Conservation (phyloP, 768 basidiomycete species). For the Cystobasidium tubakii region DNA sequence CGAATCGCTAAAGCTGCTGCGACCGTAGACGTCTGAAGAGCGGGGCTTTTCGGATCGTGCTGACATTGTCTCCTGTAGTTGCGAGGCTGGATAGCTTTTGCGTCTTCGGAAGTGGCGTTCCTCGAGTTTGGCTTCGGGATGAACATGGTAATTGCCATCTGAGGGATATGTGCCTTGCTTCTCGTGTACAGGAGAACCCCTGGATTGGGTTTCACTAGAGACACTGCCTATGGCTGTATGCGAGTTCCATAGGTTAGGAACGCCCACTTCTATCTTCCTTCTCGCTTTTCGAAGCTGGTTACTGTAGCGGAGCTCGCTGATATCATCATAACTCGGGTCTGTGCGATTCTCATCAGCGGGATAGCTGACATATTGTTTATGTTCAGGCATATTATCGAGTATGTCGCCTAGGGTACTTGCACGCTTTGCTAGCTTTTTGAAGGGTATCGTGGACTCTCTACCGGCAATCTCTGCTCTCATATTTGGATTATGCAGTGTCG, state of each 20-base stretch:
- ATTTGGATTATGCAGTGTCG: neutral
- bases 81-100: constrained; percentile 1
- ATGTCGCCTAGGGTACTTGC: constrained; percentile 6
- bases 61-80: neutral
- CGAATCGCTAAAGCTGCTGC: constrained; percentile 16
- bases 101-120: neutral
- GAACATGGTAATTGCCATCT: neutral
- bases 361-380: neutral
- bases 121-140: neutral
- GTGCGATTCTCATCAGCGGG: neutral
- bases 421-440: constrained; percentile 2
- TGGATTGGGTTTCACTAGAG: neutral
- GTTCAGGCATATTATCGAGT: constrained; percentile 1
- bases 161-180: neutral
- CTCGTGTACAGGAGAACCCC: neutral
- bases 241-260: neutral
- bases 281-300: constrained; percentile 6
- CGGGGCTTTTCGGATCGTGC: neutral
- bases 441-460: neutral
- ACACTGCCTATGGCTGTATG: neutral
- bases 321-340: neutral
- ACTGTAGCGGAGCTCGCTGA: neutral
- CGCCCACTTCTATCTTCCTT: neutral
- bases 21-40: neutral
- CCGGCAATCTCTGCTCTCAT: constrained; percentile 4